Evolutionary conservation across 2,329 filamentous ascomycete species (phyloP).

Genomic region (Cordyceps javanica): DNA sequence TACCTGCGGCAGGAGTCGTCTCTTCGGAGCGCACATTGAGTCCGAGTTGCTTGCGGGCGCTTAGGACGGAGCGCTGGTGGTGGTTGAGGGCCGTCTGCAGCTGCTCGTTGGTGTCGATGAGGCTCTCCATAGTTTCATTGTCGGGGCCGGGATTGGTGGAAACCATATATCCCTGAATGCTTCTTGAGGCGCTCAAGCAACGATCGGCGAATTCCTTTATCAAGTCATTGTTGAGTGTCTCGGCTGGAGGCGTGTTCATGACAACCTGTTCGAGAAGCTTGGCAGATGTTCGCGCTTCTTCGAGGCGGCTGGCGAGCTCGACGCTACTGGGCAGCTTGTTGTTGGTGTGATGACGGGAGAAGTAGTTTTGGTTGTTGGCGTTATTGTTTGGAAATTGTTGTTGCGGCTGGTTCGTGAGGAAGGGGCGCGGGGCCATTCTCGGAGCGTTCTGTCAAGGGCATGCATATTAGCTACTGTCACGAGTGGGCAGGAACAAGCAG

Average conservation of each 20-base stretch:
- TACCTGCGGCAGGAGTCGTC: constrained; percentile 19
- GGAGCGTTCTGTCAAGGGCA: neutral
- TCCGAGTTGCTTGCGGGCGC: constrained; percentile 51
- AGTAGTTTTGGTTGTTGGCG: constrained; percentile 48
- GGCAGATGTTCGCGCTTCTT: constrained; percentile 85
- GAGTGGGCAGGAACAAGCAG: too few relatives aligned
- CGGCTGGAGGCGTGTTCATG: constrained; percentile 71
- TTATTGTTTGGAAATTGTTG: constrained; percentile 11
- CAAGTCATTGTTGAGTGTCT: constrained; percentile 77
- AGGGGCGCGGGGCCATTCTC: neutral
- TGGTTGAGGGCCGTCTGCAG: constrained; percentile 75
- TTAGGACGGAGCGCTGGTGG: constrained; percentile 74
- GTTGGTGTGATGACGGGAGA: constrained; percentile 43
- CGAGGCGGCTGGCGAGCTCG: constrained; percentile 76
- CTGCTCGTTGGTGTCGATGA: constrained; percentile 94
- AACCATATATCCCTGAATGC: constrained; percentile 80
- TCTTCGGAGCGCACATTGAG: constrained; percentile 25
- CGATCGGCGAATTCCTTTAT: constrained; percentile 87
- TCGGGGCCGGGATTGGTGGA: constrained; percentile 75
- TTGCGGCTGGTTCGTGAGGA: neutral
- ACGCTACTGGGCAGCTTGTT: constrained; percentile 57
- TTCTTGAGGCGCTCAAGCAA: constrained; percentile 72
- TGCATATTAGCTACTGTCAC: neutral
- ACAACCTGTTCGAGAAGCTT: constrained; percentile 89
- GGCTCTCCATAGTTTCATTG: constrained; percentile 84